Evolutionary conservation across 495 filamentous ascomycete genomes (phyloP).

Genomic region (Xylaria palmicola): DNA sequence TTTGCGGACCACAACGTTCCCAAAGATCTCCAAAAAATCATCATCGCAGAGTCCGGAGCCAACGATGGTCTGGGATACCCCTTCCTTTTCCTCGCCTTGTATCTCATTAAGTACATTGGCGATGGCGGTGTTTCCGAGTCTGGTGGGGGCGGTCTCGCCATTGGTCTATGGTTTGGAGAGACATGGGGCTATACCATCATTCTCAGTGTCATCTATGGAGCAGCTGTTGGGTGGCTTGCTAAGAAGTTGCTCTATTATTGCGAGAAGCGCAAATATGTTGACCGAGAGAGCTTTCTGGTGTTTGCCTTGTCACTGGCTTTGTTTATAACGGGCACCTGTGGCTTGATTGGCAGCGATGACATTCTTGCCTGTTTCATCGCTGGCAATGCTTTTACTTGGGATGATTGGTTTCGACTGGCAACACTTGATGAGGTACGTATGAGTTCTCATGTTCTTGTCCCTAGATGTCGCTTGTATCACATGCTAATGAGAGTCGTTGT

Average conservation of each 20-base stretch:
- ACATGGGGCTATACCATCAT: slow-evolving; percentile 84
- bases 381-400: slow-evolving; percentile 87
- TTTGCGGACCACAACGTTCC: slow-evolving; percentile 91
- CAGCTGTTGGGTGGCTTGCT: slow-evolving; percentile 73
- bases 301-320: slow-evolving; percentile 57
- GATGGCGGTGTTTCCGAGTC: slow-evolving; percentile 44
- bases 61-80: slow-evolving; percentile 96
- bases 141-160: slow-evolving; percentile 64
- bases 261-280: slow-evolving; percentile 77
- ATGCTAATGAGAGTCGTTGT: slow-evolving; percentile 3
- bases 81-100: slow-evolving; percentile 82
- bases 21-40: slow-evolving; percentile 76
- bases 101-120: slow-evolving; percentile 73
- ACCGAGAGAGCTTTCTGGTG: slow-evolving; percentile 86
- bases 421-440: slow-evolving; percentile 68
- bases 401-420: slow-evolving; percentile 89
- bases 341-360: slow-evolving; percentile 88
- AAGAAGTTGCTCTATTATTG: slow-evolving; percentile 83
- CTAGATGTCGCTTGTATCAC: not conserved
- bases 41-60: slow-evolving; percentile 85
- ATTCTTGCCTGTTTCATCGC: slow-evolving; percentile 92
- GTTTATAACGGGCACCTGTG: slow-evolving; percentile 84
- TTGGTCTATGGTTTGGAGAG: slow-evolving; percentile 82
- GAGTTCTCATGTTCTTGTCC: not conserved
- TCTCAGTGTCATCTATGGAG: slow-evolving; percentile 76